Conservation (phyloP, 2,329 filamentous ascomycete genomes). For the Fusarium fujikuroi region DNA sequence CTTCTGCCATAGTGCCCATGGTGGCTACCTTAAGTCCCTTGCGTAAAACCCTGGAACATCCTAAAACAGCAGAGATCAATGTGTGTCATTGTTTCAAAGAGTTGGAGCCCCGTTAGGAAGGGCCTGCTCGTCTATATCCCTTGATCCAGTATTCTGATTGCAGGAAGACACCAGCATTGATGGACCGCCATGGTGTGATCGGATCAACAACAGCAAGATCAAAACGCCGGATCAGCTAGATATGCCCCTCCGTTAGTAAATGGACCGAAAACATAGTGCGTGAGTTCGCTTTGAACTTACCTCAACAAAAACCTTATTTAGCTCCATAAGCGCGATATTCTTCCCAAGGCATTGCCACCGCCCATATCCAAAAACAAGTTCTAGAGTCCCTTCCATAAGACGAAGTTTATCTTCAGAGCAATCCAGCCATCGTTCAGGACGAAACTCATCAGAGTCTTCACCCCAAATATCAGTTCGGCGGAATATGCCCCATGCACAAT, state of each 20-base stretch:
- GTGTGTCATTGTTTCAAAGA: too few species aligned
- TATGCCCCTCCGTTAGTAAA: neutral
- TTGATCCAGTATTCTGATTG: neutral
- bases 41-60: neutral
- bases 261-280: accelerated
- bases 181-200: neutral
- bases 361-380: neutral
- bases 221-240: neutral
- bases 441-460: neutral
- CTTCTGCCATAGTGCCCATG: accelerated
- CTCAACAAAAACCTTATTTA: neutral
- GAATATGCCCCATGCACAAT: neutral
- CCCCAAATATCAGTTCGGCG: neutral
- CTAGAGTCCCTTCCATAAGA: neutral
- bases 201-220: neutral
- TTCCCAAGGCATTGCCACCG: neutral
- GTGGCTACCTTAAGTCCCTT: neutral
- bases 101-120: too few species aligned
- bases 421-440: neutral
- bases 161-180: neutral
- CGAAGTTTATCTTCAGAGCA: neutral
- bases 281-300: neutral
- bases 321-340: neutral
- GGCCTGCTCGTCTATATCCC: neutral
- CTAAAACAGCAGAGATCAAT: too few species aligned